Percentiles rank a stretch among this genome's conserved stretches.
These are phyloP conservation scores for Gossypium aridum DNA, from an alignment of 441 rosid species.

Conservation along the genomic window DNA sequence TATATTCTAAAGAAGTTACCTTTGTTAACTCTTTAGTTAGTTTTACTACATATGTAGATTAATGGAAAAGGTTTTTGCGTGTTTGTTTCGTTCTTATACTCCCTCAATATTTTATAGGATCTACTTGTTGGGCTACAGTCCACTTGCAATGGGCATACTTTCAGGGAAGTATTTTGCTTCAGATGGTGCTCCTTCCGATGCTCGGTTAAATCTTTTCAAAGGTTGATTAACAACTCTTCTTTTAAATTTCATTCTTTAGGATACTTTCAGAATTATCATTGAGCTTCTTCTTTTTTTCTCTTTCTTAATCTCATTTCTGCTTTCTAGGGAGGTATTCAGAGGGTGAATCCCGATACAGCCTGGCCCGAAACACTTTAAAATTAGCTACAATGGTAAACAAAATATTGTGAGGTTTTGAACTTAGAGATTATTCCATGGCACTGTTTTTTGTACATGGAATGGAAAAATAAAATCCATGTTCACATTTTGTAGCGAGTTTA, in stretches of 20 bases:
- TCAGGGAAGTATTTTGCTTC: slow-evolving; percentile 56
- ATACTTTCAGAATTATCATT: neutral
- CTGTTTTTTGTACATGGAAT: neutral
- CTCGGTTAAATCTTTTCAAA: slow-evolving; percentile 53
- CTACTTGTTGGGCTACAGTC: slow-evolving; percentile 55
- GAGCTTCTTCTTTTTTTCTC: neutral
- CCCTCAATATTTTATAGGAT: slow-evolving; percentile 22
- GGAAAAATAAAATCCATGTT: neutral
- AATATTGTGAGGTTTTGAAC: slow-evolving; percentile 3
- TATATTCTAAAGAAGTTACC: neutral
- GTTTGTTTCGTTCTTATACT: neutral
- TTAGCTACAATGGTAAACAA: slow-evolving; percentile 37
- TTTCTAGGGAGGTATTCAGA: slow-evolving; percentile 45
- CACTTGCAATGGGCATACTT: slow-evolving; percentile 64
- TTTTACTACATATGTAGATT: neutral
- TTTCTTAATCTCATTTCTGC: slow-evolving; percentile 3
- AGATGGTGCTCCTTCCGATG: slow-evolving; percentile 41
- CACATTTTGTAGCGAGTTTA: neutral
- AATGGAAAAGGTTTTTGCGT: neutral
- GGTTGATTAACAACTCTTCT: slow-evolving; percentile 20
- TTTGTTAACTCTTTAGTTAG: neutral
- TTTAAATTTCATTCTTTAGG: neutral
- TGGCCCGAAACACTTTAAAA: slow-evolving; percentile 26
- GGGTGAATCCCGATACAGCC: slow-evolving; percentile 56
- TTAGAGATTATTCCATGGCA: neutral